Evolutionary conservation across 805 yeast species (phyloP).

Genomic region (Starmerella khaoyaiensis): DNA sequence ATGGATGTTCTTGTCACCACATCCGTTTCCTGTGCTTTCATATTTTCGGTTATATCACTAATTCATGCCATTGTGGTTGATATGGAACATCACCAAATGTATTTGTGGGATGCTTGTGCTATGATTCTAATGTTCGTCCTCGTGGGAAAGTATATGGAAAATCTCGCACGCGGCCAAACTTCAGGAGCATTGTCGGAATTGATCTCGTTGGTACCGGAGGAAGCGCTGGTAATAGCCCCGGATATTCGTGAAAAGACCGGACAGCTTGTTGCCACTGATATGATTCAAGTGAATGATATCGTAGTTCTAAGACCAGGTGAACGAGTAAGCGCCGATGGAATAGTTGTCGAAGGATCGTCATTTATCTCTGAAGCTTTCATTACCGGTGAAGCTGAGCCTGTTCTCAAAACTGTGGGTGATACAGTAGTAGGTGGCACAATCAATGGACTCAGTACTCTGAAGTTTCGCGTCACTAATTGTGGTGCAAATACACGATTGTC

Average conservation of each 20-base stretch:
- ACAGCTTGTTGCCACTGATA: constrained; percentile 48
- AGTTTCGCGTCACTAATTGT: constrained; percentile 51
- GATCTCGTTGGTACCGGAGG: constrained; percentile 66
- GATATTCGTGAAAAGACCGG: constrained; percentile 23
- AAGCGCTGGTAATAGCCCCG: constrained; percentile 40
- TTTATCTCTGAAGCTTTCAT: constrained; percentile 80
- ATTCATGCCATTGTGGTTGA: constrained; percentile 32
- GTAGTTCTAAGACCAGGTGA: constrained; percentile 75
- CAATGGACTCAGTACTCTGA: constrained; percentile 63
- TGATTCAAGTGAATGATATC: constrained; percentile 64
- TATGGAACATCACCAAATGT: constrained; percentile 17
- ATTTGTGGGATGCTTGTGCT: constrained; percentile 69
- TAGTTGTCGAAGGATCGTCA: constrained; percentile 59
- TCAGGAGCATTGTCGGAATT: constrained; percentile 75
- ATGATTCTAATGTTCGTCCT: constrained; percentile 78
- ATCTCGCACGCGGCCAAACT: constrained; percentile 85
- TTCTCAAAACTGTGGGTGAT: constrained; percentile 48
- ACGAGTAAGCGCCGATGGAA: constrained; percentile 85
- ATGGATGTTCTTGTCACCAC: constrained; percentile 87
- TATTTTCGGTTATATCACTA: constrained; percentile 58
- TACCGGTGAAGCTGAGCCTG: constrained; percentile 83
- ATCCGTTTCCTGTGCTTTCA: constrained; percentile 67
- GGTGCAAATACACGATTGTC: constrained; percentile 80
- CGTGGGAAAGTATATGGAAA: constrained; percentile 83
- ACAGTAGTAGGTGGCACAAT: constrained; percentile 79